phyloP scores from a whole-genome alignment of 1,284 basidiomycete species.

The Lignosus rhinocerotis region DNA sequence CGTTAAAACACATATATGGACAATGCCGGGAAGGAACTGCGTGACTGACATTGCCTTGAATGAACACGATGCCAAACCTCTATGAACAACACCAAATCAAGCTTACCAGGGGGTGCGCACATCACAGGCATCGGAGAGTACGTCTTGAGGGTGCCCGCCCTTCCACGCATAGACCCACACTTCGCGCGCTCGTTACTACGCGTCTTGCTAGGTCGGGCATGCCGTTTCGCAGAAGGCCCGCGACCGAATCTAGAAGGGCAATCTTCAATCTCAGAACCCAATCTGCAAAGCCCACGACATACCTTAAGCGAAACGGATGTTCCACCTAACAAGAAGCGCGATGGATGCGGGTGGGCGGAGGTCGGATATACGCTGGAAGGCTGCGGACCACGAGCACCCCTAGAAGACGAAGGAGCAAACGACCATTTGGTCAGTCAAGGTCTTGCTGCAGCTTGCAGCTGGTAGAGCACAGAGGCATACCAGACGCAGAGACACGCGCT shows the following conservation, averaged over 20 bases:
- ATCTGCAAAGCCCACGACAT: slow-evolving; percentile 19
- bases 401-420: background rate
- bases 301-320: slow-evolving; percentile 56
- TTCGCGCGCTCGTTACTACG: slow-evolving; percentile 69
- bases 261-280: slow-evolving; percentile 16
- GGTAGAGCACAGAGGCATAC: slow-evolving; percentile 16
- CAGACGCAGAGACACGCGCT: slow-evolving; percentile 17
- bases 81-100: background rate
- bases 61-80: too few species aligned
- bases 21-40: too few species aligned
- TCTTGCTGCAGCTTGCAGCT: background rate
- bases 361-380: slow-evolving; percentile 66
- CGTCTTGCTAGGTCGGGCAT: slow-evolving; percentile 63
- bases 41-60: too few species aligned
- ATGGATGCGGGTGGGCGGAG: slow-evolving; percentile 68
- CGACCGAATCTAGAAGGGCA: slow-evolving; percentile 27
- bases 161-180: slow-evolving; percentile 64
- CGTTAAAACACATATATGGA: too few species aligned
- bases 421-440: background rate
- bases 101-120: background rate
- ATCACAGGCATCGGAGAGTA: background rate
- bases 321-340: slow-evolving; percentile 74
- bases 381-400: slow-evolving; percentile 19
- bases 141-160: slow-evolving; percentile 35
- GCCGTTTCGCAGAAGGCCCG: slow-evolving; percentile 49